Evolutionary conservation across 1,139 yeast species (phyloP), one percentile per base, ranked within the genome.

Genomic region (Pichia sp.): DNA sequence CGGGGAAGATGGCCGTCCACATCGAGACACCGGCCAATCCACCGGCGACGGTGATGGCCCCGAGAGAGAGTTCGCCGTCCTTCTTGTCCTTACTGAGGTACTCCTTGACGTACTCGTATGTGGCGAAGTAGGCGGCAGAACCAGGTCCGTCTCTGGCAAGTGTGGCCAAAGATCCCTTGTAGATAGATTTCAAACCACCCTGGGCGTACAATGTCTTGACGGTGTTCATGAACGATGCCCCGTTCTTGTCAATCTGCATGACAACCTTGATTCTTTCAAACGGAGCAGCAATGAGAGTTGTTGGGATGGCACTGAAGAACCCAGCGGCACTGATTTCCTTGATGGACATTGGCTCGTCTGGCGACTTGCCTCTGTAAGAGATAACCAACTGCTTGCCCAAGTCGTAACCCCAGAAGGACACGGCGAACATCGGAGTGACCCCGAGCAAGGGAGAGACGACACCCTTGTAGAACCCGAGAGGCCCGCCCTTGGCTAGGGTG

Each of bases 131-230:
- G 31, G 90, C 75, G 0, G 98, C 98, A n/a, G 96, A 85, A 4
- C 99, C 99, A 1, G 99, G 99, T 11, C 98, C 98, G 63, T 93
- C 99, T 68, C 99, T 83, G 15, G 96, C 95, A 55, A 93, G 71
- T 1, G 99, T 93, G 6, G 97, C 97, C 21, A 76, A 77, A 0
- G 96, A 85, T 18, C 99, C 99, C 66, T 88, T 87, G 71, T 88
- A 91, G 40, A 93, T 77, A 1, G 98, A 90, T 55, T 77, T 70
- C 38, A 91, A 58, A 39, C 98, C 98, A 34, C 97, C 98, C 42
- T 85, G 81, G 47, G 73, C 75, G 61, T 90, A 81, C 63, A 93
- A 79, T 60, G 83, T 83, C 53, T 71, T 74, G 39, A 90, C 82
- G 2, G 85, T 89, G 28, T 81, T 75, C 30, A 74, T 70, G 55